These are phyloP conservation scores for Mimosa pudica DNA, from an alignment of 306 rosid genomes.

Conservation along the genomic window DNA sequence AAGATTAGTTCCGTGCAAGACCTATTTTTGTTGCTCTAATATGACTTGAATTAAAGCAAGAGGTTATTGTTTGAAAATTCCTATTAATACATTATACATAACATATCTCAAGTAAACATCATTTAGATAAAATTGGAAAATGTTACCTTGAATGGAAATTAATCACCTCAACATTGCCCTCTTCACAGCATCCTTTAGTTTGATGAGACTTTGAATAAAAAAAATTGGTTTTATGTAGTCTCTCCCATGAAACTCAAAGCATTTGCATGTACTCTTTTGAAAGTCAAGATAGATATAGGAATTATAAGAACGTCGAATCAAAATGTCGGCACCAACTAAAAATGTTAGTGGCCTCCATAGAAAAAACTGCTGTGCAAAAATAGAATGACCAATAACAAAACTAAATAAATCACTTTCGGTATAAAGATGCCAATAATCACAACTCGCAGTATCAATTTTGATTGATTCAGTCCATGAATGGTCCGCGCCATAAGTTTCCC, in stretches of 20 bases:
- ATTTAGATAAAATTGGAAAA: neutral
- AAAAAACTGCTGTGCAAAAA: too few relatives aligned
- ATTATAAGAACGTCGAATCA: neutral
- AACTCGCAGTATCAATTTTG: neutral
- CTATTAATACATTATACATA: neutral
- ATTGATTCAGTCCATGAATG: neutral
- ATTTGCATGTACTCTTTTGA: neutral
- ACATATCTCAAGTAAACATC: neutral
- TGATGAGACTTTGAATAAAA: slow-evolving; percentile 12
- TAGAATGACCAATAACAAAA: too few relatives aligned
- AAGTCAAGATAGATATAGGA: neutral
- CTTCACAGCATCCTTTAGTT: neutral
- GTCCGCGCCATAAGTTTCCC: neutral
- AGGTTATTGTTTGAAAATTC: neutral
- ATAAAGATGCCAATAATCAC: neutral
- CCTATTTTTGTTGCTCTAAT: too few relatives aligned
- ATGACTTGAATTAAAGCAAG: neutral
- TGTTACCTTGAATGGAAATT: neutral
- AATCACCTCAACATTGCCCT: neutral
- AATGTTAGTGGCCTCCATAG: neutral
- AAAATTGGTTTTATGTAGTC: neutral
- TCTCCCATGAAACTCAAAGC: neutral
- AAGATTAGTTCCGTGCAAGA: too few relatives aligned
- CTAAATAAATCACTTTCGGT: too few relatives aligned
- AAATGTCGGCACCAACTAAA: neutral